Base-by-base conservation (phyloP, 768 basidiomycete species). In the Hypholoma fasciculare region DNA sequence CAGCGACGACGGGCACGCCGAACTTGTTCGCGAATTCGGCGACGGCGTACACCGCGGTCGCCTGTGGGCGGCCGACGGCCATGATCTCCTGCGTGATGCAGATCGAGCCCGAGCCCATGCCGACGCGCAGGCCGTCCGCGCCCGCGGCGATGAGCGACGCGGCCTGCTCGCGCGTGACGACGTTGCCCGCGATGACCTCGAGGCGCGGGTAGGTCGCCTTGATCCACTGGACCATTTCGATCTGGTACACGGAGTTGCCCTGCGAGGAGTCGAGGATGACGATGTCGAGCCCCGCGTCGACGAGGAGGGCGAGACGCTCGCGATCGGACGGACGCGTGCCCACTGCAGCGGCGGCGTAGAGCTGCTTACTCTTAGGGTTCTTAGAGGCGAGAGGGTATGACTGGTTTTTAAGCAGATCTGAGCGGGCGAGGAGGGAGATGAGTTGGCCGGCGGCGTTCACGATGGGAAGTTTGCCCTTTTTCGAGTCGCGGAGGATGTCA, bases 11-110 rank as follows among this genome's bases (percentile, higher is more conserved):
- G 2, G 97, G 97, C 0, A 99, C 88, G 27, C 96, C 97, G 71
- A 99, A 98, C 68, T 89, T 87, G 75, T 71, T 82, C 11, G 96
- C 86, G 68, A 99, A 98, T 76, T 99, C 95, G 26, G 96, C 85
- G 12, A 98, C 96, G 43, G 92, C 87, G 69, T 90, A 92, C n/a
- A 98, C 94, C n/a, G 96, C 96, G 0, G 95, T 95, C 2, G 96
- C 97, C 72, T 99, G 97, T 1, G 96, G 97, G 14, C 97, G 86
- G 13, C 97, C 97, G 52, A 98, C 96, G 9, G 97, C 97, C 92
- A 98, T 98, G 66, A 99, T 90, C 70, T 98, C 97, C 74, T 99
- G 97, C 6, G 97, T 99, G 76, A 99, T 99, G 72, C 97, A 99
- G 69, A 99, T 99, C 5, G 94, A 96, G 8, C 97, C 97, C 7